A percentile compares a stretch with the other conserved stretches of the same genome.
phyloP scores from a whole-genome alignment of 306 rosid species.

The Glycine tomentella region DNA sequence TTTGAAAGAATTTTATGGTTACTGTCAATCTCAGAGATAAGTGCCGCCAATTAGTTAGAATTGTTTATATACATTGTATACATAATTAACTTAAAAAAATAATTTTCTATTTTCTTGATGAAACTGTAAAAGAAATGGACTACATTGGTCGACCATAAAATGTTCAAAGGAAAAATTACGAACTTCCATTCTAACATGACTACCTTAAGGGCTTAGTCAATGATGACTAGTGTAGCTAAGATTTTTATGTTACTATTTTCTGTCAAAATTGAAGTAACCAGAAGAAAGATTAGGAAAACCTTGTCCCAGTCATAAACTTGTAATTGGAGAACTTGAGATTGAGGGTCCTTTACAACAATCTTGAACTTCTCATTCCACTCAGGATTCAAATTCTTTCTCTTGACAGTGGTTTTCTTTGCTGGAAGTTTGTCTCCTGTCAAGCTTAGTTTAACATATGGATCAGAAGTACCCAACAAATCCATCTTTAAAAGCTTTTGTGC shows the following conservation, averaged over 20 bases:
- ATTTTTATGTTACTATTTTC: not conserved
- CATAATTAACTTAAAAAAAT: not conserved
- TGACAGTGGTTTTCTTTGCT: conserved; percentile 77
- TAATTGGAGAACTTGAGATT: conserved; percentile 84
- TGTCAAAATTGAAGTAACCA: conserved; percentile 43
- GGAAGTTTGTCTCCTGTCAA: conserved; percentile 80
- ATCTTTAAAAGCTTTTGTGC: conserved; percentile 80
- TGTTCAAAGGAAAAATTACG: not conserved
- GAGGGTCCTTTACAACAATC: conserved; percentile 82
- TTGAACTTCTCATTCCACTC: conserved; percentile 96
- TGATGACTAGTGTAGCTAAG: not conserved
- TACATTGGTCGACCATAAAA: conserved; percentile 6
- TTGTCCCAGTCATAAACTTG: conserved; percentile 97
- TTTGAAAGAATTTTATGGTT: not conserved
- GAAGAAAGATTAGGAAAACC: conserved; percentile 58
- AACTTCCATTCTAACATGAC: conserved; percentile 25
- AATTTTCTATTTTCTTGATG: not conserved
- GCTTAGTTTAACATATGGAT: conserved; percentile 88
- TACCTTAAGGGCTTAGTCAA: not conserved
- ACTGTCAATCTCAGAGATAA: not conserved
- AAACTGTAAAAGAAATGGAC: not conserved
- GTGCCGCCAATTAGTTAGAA: not conserved
- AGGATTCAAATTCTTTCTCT: conserved; percentile 85
- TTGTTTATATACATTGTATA: not conserved
- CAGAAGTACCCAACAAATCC: conserved; percentile 91